Conservation (phyloP, 805 yeast species). For the Spathaspora sp. region DNA sequence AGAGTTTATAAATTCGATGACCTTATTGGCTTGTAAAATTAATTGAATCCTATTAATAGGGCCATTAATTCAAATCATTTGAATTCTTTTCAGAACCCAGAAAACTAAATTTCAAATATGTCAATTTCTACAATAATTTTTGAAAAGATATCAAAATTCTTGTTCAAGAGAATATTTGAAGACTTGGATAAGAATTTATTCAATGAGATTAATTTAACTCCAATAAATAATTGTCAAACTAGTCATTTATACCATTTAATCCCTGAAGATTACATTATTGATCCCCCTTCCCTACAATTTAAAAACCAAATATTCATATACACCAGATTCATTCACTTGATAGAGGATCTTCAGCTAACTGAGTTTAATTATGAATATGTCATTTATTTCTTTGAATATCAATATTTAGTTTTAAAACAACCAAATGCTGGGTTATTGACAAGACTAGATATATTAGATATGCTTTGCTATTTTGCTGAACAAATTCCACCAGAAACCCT, state of each 20-base stretch:
- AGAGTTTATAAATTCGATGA: no score
- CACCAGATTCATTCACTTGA: not conserved
- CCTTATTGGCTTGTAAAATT: no score
- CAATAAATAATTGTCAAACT: not conserved
- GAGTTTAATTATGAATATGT: not conserved
- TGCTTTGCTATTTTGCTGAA: not conserved
- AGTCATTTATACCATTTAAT: not conserved
- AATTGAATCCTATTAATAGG: not conserved
- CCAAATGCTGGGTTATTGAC: not conserved
- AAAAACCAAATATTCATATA: not conserved
- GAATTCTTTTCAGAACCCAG: not conserved
- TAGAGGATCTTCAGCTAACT: not conserved
- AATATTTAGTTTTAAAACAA: not conserved
- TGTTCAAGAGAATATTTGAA: constrained; percentile 1
- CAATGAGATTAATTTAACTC: not conserved
- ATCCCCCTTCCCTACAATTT: not conserved
- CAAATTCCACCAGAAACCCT: not conserved
- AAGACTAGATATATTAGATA: not conserved
- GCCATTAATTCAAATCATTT: not conserved
- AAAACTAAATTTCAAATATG: not conserved
- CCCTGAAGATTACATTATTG: not conserved
- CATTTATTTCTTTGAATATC: not conserved
- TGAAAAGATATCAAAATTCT: not conserved
- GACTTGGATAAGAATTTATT: not conserved
- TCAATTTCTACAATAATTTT: not conserved